Conservation (phyloP, 2,329 filamentous ascomycete species). For the Colletotrichum godetiae region DNA sequence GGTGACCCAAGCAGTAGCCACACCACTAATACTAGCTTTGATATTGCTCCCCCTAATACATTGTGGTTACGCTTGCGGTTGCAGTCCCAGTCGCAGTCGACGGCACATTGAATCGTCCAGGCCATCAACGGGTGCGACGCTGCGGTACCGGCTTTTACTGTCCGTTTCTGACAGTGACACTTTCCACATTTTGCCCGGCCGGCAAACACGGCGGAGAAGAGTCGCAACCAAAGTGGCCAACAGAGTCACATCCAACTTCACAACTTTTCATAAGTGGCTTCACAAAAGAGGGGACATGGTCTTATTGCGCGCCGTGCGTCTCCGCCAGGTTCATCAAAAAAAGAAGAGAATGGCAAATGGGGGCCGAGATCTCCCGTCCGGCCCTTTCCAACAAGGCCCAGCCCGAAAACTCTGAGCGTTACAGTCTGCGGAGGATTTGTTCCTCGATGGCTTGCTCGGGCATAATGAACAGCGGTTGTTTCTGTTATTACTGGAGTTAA, state of each 20-base stretch:
- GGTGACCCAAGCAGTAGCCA: not conserved
- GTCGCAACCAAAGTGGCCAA: not conserved
- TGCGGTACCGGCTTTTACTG: not conserved
- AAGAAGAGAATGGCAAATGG: not conserved
- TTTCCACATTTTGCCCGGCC: not conserved
- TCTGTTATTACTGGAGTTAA: not conserved
- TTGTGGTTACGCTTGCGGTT: not conserved
- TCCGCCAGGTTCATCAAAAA: not conserved
- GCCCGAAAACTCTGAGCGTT: conserved; percentile 28
- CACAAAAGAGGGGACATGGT: not conserved
- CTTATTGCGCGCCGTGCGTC: not conserved
- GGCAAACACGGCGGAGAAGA: conserved; percentile 5
- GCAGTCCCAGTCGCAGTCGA: not conserved
- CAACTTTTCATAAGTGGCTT: not conserved
- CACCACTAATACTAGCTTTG: not conserved
- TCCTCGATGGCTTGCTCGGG: not conserved
- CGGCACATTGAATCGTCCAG: not conserved
- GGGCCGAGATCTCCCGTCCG: conserved; percentile 14
- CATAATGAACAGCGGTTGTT: not conserved
- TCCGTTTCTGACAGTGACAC: conserved; percentile 4
- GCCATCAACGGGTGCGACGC: conserved; percentile 5
- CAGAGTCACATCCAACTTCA: not conserved
- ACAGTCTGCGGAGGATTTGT: conserved; percentile 14
- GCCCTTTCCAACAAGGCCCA: conserved; percentile 8
- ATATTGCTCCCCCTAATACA: not conserved